Evolutionary conservation across 176 grass and related monocot genomes (phyloP).

Genomic region (Oryza nivara): DNA sequence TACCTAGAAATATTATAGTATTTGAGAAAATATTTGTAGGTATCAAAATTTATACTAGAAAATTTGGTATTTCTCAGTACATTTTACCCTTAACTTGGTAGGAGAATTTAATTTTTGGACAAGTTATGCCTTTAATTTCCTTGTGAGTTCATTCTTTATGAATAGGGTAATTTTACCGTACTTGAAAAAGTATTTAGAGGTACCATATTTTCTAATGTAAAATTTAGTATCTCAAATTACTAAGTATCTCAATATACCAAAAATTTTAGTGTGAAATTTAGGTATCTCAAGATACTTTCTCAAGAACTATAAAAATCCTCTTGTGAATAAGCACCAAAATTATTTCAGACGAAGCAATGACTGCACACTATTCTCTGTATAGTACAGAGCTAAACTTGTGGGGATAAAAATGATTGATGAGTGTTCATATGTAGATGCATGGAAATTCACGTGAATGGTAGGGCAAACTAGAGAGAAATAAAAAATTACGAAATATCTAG

Average conservation of each 20-base stretch:
- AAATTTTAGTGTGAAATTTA: too few species aligned
- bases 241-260: too few species aligned
- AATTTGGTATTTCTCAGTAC: too few species aligned
- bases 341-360: not conserved
- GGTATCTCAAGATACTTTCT: too few species aligned
- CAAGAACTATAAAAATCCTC: too few species aligned
- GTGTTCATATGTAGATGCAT: slow-evolving; percentile 20
- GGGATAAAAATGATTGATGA: slow-evolving; percentile 12
- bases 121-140: not conserved
- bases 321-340: not conserved
- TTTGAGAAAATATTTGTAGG: too few species aligned
- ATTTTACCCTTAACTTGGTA: too few species aligned
- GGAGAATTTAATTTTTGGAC: too few species aligned
- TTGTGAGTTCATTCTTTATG: not conserved
- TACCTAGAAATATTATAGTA: not conserved
- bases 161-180: not conserved
- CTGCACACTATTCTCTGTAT: not conserved
- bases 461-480: not conserved
- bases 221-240: too few species aligned
- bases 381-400: not conserved
- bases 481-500: not conserved
- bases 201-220: too few species aligned
- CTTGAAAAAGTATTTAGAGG: too few species aligned
- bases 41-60: too few species aligned
- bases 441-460: slow-evolving; percentile 14